Evolutionary conservation across 75 land plant species (phyloP).

Genomic region (Larix kaempferi): DNA sequence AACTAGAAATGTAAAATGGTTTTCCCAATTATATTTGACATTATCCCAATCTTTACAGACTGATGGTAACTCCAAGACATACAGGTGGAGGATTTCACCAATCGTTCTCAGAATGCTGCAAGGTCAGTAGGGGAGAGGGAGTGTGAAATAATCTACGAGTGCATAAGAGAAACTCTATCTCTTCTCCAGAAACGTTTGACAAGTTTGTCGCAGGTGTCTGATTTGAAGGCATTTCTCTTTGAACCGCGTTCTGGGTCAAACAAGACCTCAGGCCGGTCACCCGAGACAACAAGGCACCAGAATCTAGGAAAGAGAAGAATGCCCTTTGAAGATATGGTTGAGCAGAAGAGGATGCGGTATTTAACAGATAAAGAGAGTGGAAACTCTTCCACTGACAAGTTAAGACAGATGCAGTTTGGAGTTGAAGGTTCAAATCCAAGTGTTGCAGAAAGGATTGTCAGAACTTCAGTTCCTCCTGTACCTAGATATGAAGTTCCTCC

Average conservation of each 20-base stretch:
- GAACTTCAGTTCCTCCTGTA: not conserved
- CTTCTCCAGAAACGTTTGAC: not conserved
- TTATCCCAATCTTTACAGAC: not conserved
- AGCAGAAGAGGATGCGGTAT: not conserved
- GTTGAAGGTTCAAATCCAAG: not conserved
- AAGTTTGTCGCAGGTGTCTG: constrained; percentile 13
- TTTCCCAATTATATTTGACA: not conserved
- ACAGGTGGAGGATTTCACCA: constrained; percentile 64
- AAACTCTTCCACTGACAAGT: not conserved
- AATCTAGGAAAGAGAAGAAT: constrained; percentile 4
- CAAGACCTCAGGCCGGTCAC: not conserved
- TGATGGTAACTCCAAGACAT: not conserved
- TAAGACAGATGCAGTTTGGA: not conserved
- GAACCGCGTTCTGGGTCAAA: not conserved
- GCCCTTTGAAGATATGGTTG: not conserved
- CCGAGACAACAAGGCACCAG: not conserved
- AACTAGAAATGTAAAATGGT: not conserved
- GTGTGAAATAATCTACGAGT: constrained; percentile 35
- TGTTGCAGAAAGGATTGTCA: not conserved
- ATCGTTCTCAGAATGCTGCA: constrained; percentile 48
- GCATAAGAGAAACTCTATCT: constrained; percentile 19
- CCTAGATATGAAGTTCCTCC: not conserved
- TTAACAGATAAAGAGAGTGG: not conserved
- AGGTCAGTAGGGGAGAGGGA: constrained; percentile 31
- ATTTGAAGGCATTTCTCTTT: constrained; percentile 16